These are phyloP conservation scores for Didymella keratinophila DNA, from an alignment of 2,329 filamentous ascomycete genomes.

Conservation along the genomic window DNA sequence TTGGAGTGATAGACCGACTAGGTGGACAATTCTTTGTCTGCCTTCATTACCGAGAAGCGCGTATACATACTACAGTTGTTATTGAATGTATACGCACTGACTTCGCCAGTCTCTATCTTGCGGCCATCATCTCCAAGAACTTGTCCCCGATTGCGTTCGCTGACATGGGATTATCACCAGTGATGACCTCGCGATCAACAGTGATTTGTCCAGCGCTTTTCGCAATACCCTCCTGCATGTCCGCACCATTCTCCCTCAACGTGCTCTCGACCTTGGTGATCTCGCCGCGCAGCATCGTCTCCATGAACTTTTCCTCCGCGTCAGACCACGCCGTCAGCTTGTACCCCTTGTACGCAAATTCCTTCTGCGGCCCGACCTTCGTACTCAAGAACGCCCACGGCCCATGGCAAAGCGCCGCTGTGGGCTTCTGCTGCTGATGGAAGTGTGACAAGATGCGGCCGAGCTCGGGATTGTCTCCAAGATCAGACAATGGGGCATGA, in stretches of 20 bases:
- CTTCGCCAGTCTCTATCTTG: conserved; percentile 10
- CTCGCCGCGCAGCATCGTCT: conserved; percentile 54
- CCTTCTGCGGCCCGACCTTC: conserved; percentile 42
- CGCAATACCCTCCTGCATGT: conserved; percentile 54
- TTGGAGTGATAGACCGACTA: too few relatives aligned
- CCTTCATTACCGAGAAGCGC: too few relatives aligned
- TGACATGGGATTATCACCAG: conserved; percentile 44
- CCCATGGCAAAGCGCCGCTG: conserved; percentile 58
- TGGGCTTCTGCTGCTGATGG: conserved; percentile 53
- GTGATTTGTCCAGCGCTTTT: conserved; percentile 55
- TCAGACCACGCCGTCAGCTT: conserved; percentile 57
- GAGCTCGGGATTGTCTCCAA: conserved; percentile 54
- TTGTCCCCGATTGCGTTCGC: conserved; percentile 45
- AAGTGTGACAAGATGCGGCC: conserved; percentile 55
- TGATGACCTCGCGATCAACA: conserved; percentile 53
- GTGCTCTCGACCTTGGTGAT: conserved; percentile 54
- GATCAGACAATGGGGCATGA: conserved; percentile 55
- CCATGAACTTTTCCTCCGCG: conserved; percentile 57
- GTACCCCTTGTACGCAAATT: conserved; percentile 57
- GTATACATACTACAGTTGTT: too few relatives aligned
- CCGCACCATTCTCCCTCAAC: conserved; percentile 52
- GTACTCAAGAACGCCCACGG: conserved; percentile 57
- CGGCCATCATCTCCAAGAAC: conserved; percentile 45
- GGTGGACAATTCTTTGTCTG: too few relatives aligned
- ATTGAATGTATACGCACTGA: too few relatives aligned